Conservation (phyloP, 2,329 filamentous ascomycete genomes). For the Penicillium sp. region DNA sequence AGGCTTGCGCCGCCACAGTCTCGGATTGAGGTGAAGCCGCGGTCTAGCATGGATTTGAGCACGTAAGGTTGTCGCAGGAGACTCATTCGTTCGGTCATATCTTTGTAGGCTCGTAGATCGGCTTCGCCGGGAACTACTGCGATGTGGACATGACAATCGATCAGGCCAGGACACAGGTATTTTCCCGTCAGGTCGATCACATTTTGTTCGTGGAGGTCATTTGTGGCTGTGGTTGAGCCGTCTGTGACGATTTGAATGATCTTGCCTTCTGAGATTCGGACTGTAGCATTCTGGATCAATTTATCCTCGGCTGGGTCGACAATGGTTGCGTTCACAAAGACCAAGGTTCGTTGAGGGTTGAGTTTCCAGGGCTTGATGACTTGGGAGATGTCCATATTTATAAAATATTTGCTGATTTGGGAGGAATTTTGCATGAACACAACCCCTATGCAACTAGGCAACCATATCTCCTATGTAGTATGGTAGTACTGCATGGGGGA, state of each 20-base stretch:
- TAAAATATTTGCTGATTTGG: not conserved
- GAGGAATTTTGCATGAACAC: not conserved
- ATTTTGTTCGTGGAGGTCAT: not conserved
- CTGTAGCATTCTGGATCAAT: conserved; percentile 14
- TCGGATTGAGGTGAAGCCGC: conserved; percentile 59
- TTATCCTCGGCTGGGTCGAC: conserved; percentile 17
- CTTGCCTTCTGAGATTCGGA: conserved; percentile 16
- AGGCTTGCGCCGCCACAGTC: conserved; percentile 58
- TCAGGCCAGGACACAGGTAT: conserved; percentile 52
- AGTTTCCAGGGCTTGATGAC: conserved; percentile 22
- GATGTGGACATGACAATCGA: conserved; percentile 54
- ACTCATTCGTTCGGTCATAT: conserved; percentile 18
- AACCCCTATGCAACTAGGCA: not conserved
- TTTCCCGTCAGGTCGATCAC: conserved; percentile 44
- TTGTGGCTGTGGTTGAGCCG: not conserved
- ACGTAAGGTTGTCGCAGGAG: conserved; percentile 23
- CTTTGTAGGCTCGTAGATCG: conserved; percentile 19
- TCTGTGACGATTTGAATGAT: conserved; percentile 10
- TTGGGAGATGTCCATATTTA: conserved; percentile 16
- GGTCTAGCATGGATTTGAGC: conserved; percentile 49
- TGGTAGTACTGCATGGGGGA: not conserved
- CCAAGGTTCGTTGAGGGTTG: conserved; percentile 4
- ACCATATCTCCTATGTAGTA: not conserved
- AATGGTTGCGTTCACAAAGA: conserved; percentile 18
- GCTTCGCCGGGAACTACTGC: conserved; percentile 45